Base-by-base conservation (phyloP, 805 yeast species). In the Sugiyamaella chiloensis region DNA sequence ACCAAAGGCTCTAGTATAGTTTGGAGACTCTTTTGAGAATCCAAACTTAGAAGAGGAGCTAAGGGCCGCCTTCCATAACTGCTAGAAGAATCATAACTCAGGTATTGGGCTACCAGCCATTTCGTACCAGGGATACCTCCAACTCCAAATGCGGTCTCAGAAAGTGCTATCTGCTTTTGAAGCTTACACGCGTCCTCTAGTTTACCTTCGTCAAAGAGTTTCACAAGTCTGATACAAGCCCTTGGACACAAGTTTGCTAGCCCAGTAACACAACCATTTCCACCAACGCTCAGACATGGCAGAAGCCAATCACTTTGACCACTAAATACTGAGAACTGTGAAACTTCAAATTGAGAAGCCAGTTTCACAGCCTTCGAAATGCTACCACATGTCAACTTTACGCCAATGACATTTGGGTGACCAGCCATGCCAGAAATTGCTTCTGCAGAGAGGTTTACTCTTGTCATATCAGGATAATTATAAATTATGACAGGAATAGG, bases 331-430 rank as follows among this genome's bases (percentile, higher is more conserved):
- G 7, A 11, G 19, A 31, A 31, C 14, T 31, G 17, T 12, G 36
- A 31, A 7, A 7, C 7, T 11, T 31, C 14, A n/a, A 31, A 31
- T n/a, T 31, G 36, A 12, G 14, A 11, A 16, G 36, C 36, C 7
- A 31, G 36, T n/a, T 31, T 31, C n/a, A 31, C 36, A 16, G 19
- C 31, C 35, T 47, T 47, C 8, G 41, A 40, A 4, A 35, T n/a
- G 29, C 20, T 30, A 8, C 29, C 50, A 32, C 50, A 47, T 2
- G 50, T 47, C 12, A 49, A 24, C 41, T 55, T 70, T 61, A 30
- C 64, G 52, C 72, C 74, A 21, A 66, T 66, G 42, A 68, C 65
- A 27, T 70, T 66, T 14, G 66, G 65, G 47, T 67, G 73, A 27
- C 54, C 51, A 3, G 65, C 52, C 5, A 68, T 52, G 11, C 20